These are phyloP conservation scores for Diplodia corticola DNA, from an alignment of 2,329 filamentous ascomycete species.

Conservation along the genomic window DNA sequence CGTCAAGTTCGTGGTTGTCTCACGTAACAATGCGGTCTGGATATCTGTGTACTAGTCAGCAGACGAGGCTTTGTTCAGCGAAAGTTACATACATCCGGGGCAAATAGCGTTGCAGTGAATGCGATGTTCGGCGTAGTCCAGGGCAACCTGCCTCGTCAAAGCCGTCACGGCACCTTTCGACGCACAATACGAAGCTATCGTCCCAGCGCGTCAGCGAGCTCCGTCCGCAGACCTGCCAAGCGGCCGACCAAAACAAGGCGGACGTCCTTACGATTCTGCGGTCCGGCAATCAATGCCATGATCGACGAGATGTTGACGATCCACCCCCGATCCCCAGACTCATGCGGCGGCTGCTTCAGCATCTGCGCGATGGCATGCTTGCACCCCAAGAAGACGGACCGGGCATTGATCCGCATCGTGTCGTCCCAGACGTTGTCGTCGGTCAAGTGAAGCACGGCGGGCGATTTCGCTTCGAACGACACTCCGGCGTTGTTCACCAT, in stretches of 20 bases:
- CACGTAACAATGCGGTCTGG: neutral
- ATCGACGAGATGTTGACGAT: slow-evolving; percentile 59
- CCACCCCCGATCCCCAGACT: slow-evolving; percentile 43
- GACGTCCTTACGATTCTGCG: slow-evolving; percentile 22
- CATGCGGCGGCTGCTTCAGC: slow-evolving; percentile 33
- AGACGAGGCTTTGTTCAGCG: neutral
- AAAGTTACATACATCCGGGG: slow-evolving; percentile 47
- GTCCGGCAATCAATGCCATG: slow-evolving; percentile 32
- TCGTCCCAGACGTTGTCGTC: slow-evolving; percentile 33
- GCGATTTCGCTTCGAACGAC: slow-evolving; percentile 30
- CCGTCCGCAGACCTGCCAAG: neutral
- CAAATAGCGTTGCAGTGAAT: slow-evolving; percentile 58
- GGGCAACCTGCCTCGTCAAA: slow-evolving; percentile 50
- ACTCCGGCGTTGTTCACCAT: slow-evolving; percentile 38
- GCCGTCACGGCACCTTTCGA: slow-evolving; percentile 51
- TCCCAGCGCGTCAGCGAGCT: neutral
- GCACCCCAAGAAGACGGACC: slow-evolving; percentile 38
- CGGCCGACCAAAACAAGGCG: neutral
- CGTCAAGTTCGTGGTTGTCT: neutral
- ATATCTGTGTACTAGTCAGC: neutral
- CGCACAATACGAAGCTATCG: slow-evolving; percentile 43
- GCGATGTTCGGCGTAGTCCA: slow-evolving; percentile 51
- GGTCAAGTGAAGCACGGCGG: slow-evolving; percentile 29
- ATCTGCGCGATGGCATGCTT: slow-evolving; percentile 38
- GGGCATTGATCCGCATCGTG: slow-evolving; percentile 35